These are phyloP conservation scores for Metschnikowia drakensbergensis DNA, from an alignment of 805 yeast species.

Conservation along the genomic window DNA sequence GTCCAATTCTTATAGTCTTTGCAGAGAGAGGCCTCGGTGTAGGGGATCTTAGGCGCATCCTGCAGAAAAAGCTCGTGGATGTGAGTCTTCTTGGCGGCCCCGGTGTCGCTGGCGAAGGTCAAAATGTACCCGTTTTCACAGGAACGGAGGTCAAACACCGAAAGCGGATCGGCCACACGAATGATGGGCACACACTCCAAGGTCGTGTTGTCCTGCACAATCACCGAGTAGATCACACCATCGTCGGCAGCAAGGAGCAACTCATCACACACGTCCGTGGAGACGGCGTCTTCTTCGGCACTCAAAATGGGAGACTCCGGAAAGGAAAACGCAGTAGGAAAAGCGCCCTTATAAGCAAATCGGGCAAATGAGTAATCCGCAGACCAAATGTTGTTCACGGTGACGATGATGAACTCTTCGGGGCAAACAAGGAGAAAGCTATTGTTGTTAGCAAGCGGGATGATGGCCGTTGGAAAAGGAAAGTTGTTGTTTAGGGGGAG, in stretches of 20 bases:
- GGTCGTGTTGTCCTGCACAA: slow-evolving; percentile 19
- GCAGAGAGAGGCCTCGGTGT: slow-evolving; percentile 22
- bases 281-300: background rate
- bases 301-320: slow-evolving; percentile 21
- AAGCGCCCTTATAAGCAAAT: slow-evolving; percentile 23
- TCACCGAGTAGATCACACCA: slow-evolving; percentile 32
- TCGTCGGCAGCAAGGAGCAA: slow-evolving; percentile 32
- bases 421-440: slow-evolving; percentile 39
- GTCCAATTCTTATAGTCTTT: slow-evolving; percentile 45
- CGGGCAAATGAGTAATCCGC: slow-evolving; percentile 39
- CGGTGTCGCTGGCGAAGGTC: slow-evolving; percentile 40
- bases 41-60: slow-evolving; percentile 11
- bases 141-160: slow-evolving; percentile 22
- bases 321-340: slow-evolving; percentile 39
- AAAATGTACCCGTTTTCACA: slow-evolving; percentile 20
- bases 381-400: slow-evolving; percentile 44
- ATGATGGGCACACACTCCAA: slow-evolving; percentile 26
- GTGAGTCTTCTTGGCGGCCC: slow-evolving; percentile 34
- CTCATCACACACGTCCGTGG: slow-evolving; percentile 19
- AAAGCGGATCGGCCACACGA: slow-evolving; percentile 33
- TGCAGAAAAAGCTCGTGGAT: slow-evolving; percentile 14
- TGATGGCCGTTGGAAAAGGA: slow-evolving; percentile 40
- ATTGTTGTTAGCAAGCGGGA: slow-evolving; percentile 35
- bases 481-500: slow-evolving; percentile 40
- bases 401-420: slow-evolving; percentile 31